Evolutionary conservation across 306 rosid species (phyloP).

Genomic region (Clitoria ternatea): DNA sequence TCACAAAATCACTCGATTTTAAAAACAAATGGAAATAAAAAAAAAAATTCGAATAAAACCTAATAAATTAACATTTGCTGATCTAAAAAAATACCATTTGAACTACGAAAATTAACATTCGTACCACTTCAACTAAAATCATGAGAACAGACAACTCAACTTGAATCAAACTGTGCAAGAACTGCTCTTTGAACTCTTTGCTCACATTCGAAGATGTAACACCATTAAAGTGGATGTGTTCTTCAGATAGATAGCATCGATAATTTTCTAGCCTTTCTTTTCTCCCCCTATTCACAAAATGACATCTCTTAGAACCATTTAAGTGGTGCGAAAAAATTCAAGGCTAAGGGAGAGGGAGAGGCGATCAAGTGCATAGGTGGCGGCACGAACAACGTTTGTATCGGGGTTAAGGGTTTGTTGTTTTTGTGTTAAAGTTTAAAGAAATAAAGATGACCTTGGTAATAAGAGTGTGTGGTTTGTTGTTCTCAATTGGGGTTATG

Average conservation of each 20-base stretch:
- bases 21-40: background rate
- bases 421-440: too few relatives aligned
- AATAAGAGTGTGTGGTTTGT: too few relatives aligned
- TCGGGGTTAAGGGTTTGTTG: slow-evolving; percentile 62
- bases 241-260: slow-evolving; percentile 78
- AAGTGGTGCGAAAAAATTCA: background rate
- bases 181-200: slow-evolving; percentile 75
- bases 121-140: slow-evolving; percentile 75
- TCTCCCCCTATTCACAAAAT: slow-evolving; percentile 44
- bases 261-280: slow-evolving; percentile 56
- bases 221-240: slow-evolving; percentile 42
- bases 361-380: slow-evolving; percentile 58
- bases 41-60: background rate
- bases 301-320: background rate
- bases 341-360: slow-evolving; percentile 38
- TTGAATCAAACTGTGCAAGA: slow-evolving; percentile 63
- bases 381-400: slow-evolving; percentile 37
- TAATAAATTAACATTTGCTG: background rate
- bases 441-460: too few relatives aligned
- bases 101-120: background rate
- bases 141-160: slow-evolving; percentile 55
- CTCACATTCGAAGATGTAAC: slow-evolving; percentile 44
- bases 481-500: too few relatives aligned
- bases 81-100: too few relatives aligned
- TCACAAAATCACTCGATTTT: background rate